Evolutionary conservation across 2,329 filamentous ascomycete species (phyloP), one percentile per base, ranked within the genome.

Genomic region (Sporothrix dimorphospora): DNA sequence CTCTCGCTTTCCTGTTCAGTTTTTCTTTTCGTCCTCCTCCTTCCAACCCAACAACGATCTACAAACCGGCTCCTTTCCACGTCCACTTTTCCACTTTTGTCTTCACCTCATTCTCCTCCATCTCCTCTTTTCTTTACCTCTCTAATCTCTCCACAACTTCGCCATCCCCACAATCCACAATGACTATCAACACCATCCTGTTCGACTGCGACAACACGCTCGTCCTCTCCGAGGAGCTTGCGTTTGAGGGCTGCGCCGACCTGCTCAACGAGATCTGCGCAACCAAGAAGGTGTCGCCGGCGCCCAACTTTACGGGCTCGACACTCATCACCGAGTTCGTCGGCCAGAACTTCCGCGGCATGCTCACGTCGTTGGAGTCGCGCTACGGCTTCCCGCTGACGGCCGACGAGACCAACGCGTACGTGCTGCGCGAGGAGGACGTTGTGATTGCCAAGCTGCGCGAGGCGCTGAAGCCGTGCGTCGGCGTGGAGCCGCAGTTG

Each of bases 271-370:
- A 94, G 81, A 93, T 97, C 81, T 89, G 95, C 80, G 85, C 87
- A 77, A 87, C 91, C 79, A 83, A 86, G 77, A 85, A 93, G 78
- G 79, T 85, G 34, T 73, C 78, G 73, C 40, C 85, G 89, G 77
- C 89, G 87, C 74, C 75, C 24, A 61, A 71, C 79, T 97, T 97
- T 85, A 94, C 92, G 4, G 92, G 92, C 78, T 88, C 90, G 65
- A 86, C 89, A 73, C 90, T 97, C 75, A 92, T 97, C 83, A 85
- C 86, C 77, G 92, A 97, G 83, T 97, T 97, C 78, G 93, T 97
- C 77, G 94, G 94, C 78, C 92, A 96, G 81, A 97, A 97, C 87
- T 97, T 97, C 88, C 93, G 94, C 77, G 93, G 93, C 82, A 97
- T 97, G 93, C 90, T 97, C 83, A 82, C 85, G 73, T 89, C 89